Percentiles rank a stretch among this genome's conserved stretches.
phyloP scores from a whole-genome alignment of 331 rosid species.

The Prunus yedoensis region DNA sequence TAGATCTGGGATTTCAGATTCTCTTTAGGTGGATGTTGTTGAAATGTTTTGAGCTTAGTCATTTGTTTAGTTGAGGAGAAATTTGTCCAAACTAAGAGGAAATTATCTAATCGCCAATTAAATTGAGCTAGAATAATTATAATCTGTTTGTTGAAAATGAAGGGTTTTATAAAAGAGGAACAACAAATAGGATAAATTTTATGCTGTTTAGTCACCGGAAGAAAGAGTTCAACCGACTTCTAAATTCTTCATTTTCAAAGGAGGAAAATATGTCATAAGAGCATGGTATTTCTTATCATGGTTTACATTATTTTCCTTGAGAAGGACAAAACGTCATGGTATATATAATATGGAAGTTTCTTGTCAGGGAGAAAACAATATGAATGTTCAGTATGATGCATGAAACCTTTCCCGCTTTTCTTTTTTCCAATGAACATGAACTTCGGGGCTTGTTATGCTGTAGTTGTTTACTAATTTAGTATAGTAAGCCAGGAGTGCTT shows the following conservation, averaged over 20 bases:
- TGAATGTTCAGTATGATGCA: neutral
- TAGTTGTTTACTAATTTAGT: neutral
- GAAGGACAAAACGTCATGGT: neutral
- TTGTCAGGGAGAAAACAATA: neutral
- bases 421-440: neutral
- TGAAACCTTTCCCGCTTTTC: neutral
- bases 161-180: neutral
- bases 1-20: neutral
- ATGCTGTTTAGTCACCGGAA: neutral
- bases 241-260: neutral
- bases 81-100: neutral
- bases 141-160: neutral
- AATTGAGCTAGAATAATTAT: neutral
- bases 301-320: neutral
- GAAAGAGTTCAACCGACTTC: neutral
- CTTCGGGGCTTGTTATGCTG: neutral
- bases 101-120: neutral
- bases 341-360: too few relatives aligned
- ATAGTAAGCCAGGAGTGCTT: neutral
- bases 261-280: neutral
- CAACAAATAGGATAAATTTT: neutral
- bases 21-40: neutral
- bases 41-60: neutral
- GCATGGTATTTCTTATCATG: neutral
- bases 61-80: neutral